phyloP scores from a whole-genome alignment of 2,329 filamentous ascomycete genomes.

The Aphanocladium album region DNA sequence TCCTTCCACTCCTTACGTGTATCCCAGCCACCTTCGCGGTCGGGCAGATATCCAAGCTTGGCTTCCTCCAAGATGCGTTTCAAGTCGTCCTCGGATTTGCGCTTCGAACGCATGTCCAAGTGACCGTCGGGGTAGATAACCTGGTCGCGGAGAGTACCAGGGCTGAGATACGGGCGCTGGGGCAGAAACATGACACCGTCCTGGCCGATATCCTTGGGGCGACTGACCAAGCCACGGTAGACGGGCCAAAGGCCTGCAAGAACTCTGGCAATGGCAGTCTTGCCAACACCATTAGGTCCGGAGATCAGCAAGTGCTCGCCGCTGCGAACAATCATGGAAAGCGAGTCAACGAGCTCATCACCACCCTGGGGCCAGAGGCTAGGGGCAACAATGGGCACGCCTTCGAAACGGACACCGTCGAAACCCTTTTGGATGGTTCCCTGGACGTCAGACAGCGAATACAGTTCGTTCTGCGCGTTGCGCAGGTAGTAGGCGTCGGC shows the following conservation, averaged over 20 bases:
- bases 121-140: slow-evolving; percentile 97
- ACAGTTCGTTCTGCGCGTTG: slow-evolving; percentile 67
- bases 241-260: slow-evolving; percentile 93
- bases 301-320: slow-evolving; percentile 95
- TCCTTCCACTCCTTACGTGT: slow-evolving; percentile 98
- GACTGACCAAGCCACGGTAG: slow-evolving; percentile 85
- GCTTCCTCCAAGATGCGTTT: slow-evolving; percentile 76
- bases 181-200: slow-evolving; percentile 99
- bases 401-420: slow-evolving; percentile 86
- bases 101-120: slow-evolving; percentile 82
- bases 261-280: slow-evolving; percentile 80
- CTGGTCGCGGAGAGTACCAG: slow-evolving; percentile 90
- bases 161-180: slow-evolving; percentile 85
- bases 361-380: slow-evolving; percentile 83
- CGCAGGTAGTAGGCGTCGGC: slow-evolving; percentile 78
- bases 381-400: slow-evolving; percentile 89
- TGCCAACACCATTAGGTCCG: slow-evolving; percentile 90
- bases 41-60: slow-evolving; percentile 79
- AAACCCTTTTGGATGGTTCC: slow-evolving; percentile 93
- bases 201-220: slow-evolving; percentile 71
- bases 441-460: slow-evolving; percentile 84
- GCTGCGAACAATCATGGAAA: slow-evolving; percentile 83
- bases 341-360: slow-evolving; percentile 81
- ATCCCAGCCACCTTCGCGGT: slow-evolving; percentile 94
- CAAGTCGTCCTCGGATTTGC: slow-evolving; percentile 73